These are phyloP conservation scores for Metschnikowia rubicola DNA, from an alignment of 805 yeast genomes.

Conservation along the genomic window DNA sequence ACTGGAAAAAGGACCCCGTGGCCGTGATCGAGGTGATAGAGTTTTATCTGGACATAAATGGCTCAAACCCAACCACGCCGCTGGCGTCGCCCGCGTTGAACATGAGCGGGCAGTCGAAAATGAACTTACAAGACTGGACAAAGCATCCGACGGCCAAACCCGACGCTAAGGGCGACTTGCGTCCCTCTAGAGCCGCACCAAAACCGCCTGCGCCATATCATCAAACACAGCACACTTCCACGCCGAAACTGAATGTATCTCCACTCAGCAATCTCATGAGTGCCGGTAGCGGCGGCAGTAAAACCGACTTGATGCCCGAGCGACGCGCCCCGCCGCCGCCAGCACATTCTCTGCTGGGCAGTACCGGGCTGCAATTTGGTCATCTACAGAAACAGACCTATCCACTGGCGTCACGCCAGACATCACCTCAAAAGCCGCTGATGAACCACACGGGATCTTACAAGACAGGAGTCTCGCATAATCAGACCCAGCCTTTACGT, in stretches of 20 bases:
- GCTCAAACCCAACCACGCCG: conserved; percentile 36
- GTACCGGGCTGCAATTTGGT: not conserved
- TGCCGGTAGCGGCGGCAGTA: conserved; percentile 12
- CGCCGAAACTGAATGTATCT: conserved; percentile 18
- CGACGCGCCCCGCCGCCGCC: conserved; percentile 61
- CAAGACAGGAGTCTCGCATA: conserved; percentile 11
- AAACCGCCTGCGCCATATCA: conserved; percentile 44
- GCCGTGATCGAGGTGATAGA: conserved; percentile 62
- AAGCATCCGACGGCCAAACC: conserved; percentile 24
- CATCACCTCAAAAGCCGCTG: not conserved
- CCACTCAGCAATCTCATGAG: conserved; percentile 34
- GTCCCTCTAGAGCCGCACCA: conserved; percentile 41
- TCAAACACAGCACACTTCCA: conserved; percentile 19
- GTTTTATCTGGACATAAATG: conserved; percentile 48
- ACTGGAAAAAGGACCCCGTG: conserved; percentile 60
- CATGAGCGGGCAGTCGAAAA: conserved; percentile 15
- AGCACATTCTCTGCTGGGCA: not conserved
- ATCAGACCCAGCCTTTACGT: conserved; percentile 15
- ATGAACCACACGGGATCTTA: not conserved
- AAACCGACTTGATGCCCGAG: conserved; percentile 40
- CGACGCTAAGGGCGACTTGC: conserved; percentile 17
- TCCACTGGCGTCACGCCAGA: not conserved
- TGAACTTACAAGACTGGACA: conserved; percentile 44
- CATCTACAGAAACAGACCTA: not conserved
- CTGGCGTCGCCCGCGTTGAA: conserved; percentile 25